Evolutionary conservation across 2,329 filamentous ascomycete species (phyloP).

Genomic region (Teratosphaeria zuluensis): DNA sequence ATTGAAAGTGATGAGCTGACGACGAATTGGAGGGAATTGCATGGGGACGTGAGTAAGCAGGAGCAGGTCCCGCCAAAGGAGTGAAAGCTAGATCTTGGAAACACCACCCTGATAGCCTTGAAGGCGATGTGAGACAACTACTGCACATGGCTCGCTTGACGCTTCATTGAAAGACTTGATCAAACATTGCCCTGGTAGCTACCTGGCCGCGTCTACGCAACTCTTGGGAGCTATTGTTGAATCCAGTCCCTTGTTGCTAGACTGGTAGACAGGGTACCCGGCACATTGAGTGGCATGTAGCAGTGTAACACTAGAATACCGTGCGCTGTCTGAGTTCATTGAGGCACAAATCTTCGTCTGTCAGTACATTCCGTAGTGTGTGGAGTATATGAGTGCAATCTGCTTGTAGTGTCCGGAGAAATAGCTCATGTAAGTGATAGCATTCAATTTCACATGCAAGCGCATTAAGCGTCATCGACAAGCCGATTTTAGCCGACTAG

Average conservation of each 20-base stretch:
- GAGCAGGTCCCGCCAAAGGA: neutral
- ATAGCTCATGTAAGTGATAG: neutral
- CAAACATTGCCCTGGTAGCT: too few relatives aligned
- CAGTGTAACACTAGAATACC: neutral
- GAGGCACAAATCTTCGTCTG: neutral
- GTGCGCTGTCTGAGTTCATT: neutral
- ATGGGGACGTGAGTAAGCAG: constrained; percentile 2
- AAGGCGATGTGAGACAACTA: too few relatives aligned
- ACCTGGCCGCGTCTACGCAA: too few relatives aligned
- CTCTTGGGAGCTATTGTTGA: too few relatives aligned
- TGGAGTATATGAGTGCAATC: too few relatives aligned
- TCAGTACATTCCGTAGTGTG: too few relatives aligned
- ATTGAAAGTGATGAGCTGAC: constrained; percentile 1
- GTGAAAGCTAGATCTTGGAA: neutral
- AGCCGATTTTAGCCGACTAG: neutral
- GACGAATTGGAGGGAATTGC: constrained; percentile 7
- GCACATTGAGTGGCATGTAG: too few relatives aligned
- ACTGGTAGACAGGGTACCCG: neutral
- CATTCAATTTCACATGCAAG: neutral
- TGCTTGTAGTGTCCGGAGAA: too few relatives aligned
- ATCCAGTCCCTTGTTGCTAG: neutral
- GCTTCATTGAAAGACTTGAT: too few relatives aligned
- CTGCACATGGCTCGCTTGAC: too few relatives aligned
- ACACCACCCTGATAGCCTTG: too few relatives aligned
- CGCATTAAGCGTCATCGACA: neutral